A percentile compares a stretch with the other conserved stretches of the same genome.
Evolutionary conservation across 2,329 filamentous ascomycete species (phyloP).

Genomic region (Harringtonia aguacate): DNA sequence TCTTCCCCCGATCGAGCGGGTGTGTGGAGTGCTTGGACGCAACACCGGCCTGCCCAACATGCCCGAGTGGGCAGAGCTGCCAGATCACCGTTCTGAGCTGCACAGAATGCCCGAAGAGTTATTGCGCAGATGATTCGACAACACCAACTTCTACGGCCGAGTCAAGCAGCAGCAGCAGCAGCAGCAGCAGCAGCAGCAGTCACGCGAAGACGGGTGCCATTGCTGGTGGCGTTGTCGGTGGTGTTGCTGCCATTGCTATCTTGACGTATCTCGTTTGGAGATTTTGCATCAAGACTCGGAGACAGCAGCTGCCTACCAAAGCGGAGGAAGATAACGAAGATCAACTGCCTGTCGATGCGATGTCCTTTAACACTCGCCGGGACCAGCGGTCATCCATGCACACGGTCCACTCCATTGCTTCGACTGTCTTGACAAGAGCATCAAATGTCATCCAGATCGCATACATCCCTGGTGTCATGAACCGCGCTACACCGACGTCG

Average conservation of each 20-base stretch:
- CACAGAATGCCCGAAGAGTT: conserved; percentile 32
- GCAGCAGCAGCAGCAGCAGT: no score
- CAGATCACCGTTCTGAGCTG: conserved; percentile 34
- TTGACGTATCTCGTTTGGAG: conserved; percentile 76
- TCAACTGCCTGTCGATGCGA: conserved; percentile 28
- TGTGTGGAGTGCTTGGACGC: conserved; percentile 36
- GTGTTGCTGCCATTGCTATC: conserved; percentile 62
- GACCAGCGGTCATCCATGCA: conserved; percentile 67
- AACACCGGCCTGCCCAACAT: conserved; percentile 33
- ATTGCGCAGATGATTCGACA: conserved; percentile 26
- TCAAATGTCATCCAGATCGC: conserved; percentile 99
- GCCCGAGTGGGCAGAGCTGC: conserved; percentile 30
- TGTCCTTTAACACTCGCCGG: conserved; percentile 39
- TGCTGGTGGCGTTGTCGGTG: conserved; percentile 82
- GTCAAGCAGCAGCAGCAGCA: neutral
- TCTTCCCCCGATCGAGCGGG: conserved; percentile 27
- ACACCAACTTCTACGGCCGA: conserved; percentile 11
- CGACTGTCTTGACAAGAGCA: conserved; percentile 86
- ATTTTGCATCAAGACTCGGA: conserved; percentile 74
- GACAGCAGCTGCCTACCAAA: conserved; percentile 38
- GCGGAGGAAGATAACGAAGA: conserved; percentile 47
- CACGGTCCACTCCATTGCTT: conserved; percentile 85
- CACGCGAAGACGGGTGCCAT: conserved; percentile 72
- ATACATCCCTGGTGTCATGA: conserved; percentile 95
- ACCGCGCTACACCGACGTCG: conserved; percentile 76